Percentiles rank a stretch among this genome's conserved stretches.
Evolutionary conservation across 2,329 filamentous ascomycete species (phyloP).

Genomic region (Monosporascus sp.): DNA sequence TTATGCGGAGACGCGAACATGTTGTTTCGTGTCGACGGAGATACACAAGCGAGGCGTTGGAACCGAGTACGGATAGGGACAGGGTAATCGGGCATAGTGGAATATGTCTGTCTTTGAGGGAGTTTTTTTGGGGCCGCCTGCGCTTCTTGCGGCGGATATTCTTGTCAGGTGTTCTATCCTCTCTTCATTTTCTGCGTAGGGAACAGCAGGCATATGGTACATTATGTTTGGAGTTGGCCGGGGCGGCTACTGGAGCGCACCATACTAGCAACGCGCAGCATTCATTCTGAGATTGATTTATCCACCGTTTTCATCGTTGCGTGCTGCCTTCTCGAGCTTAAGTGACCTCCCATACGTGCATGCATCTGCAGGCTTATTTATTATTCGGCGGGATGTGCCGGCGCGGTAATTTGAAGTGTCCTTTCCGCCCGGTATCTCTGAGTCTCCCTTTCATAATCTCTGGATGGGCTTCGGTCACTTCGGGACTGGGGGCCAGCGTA

Average conservation of each 20-base stretch:
- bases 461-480: too few species aligned
- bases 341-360: too few species aligned
- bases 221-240: not conserved
- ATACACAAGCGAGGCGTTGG: not conserved
- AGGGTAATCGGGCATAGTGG: not conserved
- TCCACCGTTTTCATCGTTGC: too few species aligned
- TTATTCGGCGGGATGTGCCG: too few species aligned
- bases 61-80: not conserved
- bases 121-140: not conserved
- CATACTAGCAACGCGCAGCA: not conserved
- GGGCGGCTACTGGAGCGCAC: not conserved
- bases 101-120: not conserved
- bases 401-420: too few species aligned
- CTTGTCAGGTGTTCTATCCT: not conserved
- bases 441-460: too few species aligned
- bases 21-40: not conserved
- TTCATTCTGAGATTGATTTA: not conserved
- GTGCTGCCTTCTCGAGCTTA: not conserved
- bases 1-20: constrained; percentile 1
- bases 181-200: not conserved
- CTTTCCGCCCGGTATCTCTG: too few species aligned
- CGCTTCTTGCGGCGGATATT: not conserved
- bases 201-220: not conserved
- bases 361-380: too few species aligned
- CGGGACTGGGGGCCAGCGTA: too few species aligned